A percentile compares a stretch with the other conserved stretches of the same genome.
phyloP scores from a whole-genome alignment of 2,329 filamentous ascomycete species.

The Calonectria montana region DNA sequence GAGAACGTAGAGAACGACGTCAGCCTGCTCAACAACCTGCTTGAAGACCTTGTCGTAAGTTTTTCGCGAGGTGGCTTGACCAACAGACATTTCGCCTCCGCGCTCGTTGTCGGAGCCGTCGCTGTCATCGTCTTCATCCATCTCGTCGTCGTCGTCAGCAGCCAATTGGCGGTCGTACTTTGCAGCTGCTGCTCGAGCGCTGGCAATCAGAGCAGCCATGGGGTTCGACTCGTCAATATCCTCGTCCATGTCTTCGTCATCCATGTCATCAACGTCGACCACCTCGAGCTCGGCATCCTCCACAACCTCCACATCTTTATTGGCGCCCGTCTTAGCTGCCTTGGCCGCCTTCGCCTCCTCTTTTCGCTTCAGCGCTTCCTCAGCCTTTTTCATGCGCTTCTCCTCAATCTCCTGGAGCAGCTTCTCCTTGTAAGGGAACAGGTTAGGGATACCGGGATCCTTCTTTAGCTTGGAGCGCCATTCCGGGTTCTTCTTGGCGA shows the following conservation, averaged over 20 bases:
- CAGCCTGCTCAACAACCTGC: slow-evolving; percentile 87
- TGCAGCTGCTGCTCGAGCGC: slow-evolving; percentile 80
- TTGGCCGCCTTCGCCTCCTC: slow-evolving; percentile 79
- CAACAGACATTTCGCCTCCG: slow-evolving; percentile 62
- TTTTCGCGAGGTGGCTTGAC: slow-evolving; percentile 76
- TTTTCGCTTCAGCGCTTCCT: slow-evolving; percentile 77
- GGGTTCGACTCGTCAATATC: slow-evolving; percentile 81
- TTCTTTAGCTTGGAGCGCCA: slow-evolving; percentile 97
- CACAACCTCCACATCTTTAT: slow-evolving; percentile 57
- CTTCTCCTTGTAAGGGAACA: slow-evolving; percentile 98
- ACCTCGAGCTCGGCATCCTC: slow-evolving; percentile 60
- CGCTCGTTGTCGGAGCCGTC: slow-evolving; percentile 66
- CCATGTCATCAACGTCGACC: slow-evolving; percentile 61
- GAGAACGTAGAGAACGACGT: slow-evolving; percentile 92
- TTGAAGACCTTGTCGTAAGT: slow-evolving; percentile 98
- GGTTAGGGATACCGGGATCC: slow-evolving; percentile 95
- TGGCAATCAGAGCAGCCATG: slow-evolving; percentile 91
- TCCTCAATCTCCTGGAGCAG: slow-evolving; percentile 95
- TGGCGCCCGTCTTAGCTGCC: slow-evolving; percentile 68
- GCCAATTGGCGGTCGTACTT: slow-evolving; percentile 76
- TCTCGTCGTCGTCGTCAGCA: slow-evolving; percentile 70
- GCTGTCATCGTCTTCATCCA: slow-evolving; percentile 58
- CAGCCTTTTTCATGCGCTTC: slow-evolving; percentile 81
- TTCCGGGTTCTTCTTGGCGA: slow-evolving; percentile 96
- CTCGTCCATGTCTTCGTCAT: slow-evolving; percentile 63